Evolutionary conservation across 2,329 filamentous ascomycete species (phyloP), one percentile per base, ranked within the genome.

Genomic region (Xylariaceae sp.): DNA sequence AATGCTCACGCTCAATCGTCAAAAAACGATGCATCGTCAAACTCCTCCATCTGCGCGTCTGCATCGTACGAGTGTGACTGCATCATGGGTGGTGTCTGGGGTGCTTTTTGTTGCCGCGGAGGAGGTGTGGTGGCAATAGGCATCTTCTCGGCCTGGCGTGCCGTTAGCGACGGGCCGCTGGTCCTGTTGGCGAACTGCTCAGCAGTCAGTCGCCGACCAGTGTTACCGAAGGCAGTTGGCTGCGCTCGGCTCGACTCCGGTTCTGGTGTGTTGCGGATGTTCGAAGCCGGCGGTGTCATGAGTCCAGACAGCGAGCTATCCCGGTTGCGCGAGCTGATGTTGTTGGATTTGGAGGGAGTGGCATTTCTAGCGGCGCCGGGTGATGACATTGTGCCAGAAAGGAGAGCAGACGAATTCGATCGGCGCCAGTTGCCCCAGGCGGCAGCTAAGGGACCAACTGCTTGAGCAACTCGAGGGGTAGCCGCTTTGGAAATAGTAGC

Each of bases 351-450:
- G 9, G 84, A 85, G 5, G 85, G 85, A 0, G 85, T 87, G 40
- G 72, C 70, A 51, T 69, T 73, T 43, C 64, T 67, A 33, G 61
- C 64, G 10, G 65, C 53, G 1, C 68, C 68, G 12, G 77, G 72
- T 6, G 77, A 74, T 44, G 69, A 71, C 35, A 44, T 48, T 10
- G 15, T 36, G 19, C 42, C 39, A 11, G 53, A 47, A 22, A 75
- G 60, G 22, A 68, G 71, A 11, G 75, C 70, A 45, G 81, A 71
- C 48, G 81, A 80, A 59, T 76, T 78, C 14, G 79, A 81, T 66
- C 87, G 92, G 45, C 91, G 85, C 92, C 92, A 96, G 68, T 86
- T 96, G 42, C 90, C 91, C 82, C 91, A 95, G n/a, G 90, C 92
- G n/a, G 90, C 90, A n/a, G 90, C 81, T 35, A 85, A 67, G 19